Conservation (phyloP, 169 alveolate genomes). For the Sarcocystis neurona region DNA sequence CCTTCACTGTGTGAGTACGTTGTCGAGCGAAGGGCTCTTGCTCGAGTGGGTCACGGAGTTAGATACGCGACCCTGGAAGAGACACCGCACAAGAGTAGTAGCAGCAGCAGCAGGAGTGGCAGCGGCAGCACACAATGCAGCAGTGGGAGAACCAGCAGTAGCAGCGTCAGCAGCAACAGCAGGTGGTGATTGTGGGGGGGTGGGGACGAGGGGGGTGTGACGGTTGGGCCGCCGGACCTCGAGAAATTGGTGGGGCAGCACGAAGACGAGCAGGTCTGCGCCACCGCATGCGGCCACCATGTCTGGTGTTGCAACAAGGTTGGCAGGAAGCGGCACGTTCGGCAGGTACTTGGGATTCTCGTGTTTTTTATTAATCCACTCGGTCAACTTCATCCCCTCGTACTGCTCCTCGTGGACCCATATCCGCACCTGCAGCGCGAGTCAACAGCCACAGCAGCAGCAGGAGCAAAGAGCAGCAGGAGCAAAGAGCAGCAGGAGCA, state of each 20-base stretch:
- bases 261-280: constrained; percentile 85
- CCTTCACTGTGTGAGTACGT: no score
- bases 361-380: constrained; percentile 83
- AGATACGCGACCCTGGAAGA: no score
- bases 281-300: constrained; percentile 82
- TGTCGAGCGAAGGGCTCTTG: no score
- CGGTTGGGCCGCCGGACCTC: constrained; percentile 62
- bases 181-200: no score
- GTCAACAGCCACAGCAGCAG: no score
- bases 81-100: no score
- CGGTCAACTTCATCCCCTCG: constrained; percentile 83
- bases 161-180: neutral
- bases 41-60: no score
- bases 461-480: no score
- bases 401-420: constrained; percentile 87
- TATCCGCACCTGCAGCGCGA: constrained; percentile 78
- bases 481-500: no score
- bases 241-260: constrained; percentile 89
- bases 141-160: constrained; percentile 35
- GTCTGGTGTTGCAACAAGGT: constrained; percentile 85
- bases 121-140: constrained; percentile 25
- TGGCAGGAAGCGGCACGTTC: constrained; percentile 84
- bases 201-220: no score
- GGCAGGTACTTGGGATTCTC: constrained; percentile 89
- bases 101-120: neutral